phyloP scores from a whole-genome alignment of 2,329 filamentous ascomycete genomes.

The Coniochaeta ligniaria region DNA sequence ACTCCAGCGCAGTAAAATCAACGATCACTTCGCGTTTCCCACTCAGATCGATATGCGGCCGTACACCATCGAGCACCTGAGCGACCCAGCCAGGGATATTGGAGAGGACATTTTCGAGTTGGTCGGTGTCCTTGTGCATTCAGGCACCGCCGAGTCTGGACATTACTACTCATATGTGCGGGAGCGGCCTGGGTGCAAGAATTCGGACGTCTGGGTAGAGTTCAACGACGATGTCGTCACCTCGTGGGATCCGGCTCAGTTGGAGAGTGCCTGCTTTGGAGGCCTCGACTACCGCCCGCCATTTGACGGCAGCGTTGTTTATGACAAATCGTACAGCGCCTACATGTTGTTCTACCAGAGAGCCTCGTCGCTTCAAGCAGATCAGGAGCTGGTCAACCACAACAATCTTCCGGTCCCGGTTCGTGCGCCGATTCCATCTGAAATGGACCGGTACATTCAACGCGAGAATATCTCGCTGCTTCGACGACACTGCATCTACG shows the following conservation, averaged over 20 bases:
- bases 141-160: slow-evolving; percentile 85
- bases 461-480: slow-evolving; percentile 68
- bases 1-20: slow-evolving; percentile 83
- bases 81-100: slow-evolving; percentile 46
- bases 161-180: slow-evolving; percentile 97
- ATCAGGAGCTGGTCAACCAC: slow-evolving; percentile 38
- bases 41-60: slow-evolving; percentile 75
- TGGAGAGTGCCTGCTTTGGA: slow-evolving; percentile 77
- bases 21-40: slow-evolving; percentile 90
- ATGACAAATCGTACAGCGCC: slow-evolving; percentile 73
- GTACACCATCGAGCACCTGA: slow-evolving; percentile 82
- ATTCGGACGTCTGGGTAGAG: slow-evolving; percentile 65
- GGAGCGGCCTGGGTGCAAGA: slow-evolving; percentile 53
- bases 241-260: slow-evolving; percentile 64
- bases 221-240: slow-evolving; percentile 89
- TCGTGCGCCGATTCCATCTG: slow-evolving; percentile 34
- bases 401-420: slow-evolving; percentile 29
- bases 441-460: slow-evolving; percentile 53
- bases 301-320: slow-evolving; percentile 37
- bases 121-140: slow-evolving; percentile 90
- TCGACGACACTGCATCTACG: slow-evolving; percentile 72
- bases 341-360: slow-evolving; percentile 99
- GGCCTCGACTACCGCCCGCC: slow-evolving; percentile 50
- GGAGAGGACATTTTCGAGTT: slow-evolving; percentile 80
- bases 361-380: slow-evolving; percentile 53